Percentiles rank a stretch among this genome's conserved stretches.
These are phyloP conservation scores for Pichia exigua DNA, from an alignment of 805 yeast genomes.

Conservation along the genomic window DNA sequence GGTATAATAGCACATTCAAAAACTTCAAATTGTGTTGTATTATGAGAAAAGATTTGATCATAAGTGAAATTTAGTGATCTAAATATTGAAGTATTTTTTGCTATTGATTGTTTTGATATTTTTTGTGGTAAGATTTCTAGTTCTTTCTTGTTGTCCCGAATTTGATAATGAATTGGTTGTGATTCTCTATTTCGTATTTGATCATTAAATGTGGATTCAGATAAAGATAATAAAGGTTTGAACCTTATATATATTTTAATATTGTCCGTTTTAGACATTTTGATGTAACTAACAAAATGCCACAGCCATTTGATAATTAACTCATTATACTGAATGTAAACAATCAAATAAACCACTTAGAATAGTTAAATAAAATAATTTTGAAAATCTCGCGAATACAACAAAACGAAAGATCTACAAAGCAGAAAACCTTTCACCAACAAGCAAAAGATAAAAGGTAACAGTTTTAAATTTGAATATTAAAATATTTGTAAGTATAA, in stretches of 20 bases:
- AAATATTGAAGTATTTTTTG: not conserved
- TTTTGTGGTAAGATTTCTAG: not conserved
- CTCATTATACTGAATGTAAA: not conserved
- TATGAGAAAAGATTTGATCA: conserved; percentile 54
- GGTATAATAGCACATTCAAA: conserved; percentile 52
- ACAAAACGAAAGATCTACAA: too few relatives aligned
- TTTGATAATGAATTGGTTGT: not conserved
- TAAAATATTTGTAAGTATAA: too few relatives aligned
- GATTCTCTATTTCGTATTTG: not conserved
- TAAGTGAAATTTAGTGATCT: conserved; percentile 38
- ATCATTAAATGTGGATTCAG: not conserved
- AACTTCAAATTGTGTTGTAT: conserved; percentile 46
- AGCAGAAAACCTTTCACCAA: too few relatives aligned
- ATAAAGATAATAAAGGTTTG: not conserved
- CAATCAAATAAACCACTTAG: not conserved
- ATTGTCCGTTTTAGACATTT: not conserved
- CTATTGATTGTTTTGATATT: not conserved
- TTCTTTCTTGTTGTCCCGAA: not conserved
- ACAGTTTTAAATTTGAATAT: too few relatives aligned
- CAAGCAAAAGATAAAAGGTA: too few relatives aligned
- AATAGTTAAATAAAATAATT: too few relatives aligned
- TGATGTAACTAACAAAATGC: not conserved
- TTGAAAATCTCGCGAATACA: too few relatives aligned
- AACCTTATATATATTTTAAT: conserved; percentile 1
- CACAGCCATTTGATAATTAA: not conserved